Conservation (phyloP, 2,329 filamentous ascomycete genomes). For the Aspergillus sp. region DNA sequence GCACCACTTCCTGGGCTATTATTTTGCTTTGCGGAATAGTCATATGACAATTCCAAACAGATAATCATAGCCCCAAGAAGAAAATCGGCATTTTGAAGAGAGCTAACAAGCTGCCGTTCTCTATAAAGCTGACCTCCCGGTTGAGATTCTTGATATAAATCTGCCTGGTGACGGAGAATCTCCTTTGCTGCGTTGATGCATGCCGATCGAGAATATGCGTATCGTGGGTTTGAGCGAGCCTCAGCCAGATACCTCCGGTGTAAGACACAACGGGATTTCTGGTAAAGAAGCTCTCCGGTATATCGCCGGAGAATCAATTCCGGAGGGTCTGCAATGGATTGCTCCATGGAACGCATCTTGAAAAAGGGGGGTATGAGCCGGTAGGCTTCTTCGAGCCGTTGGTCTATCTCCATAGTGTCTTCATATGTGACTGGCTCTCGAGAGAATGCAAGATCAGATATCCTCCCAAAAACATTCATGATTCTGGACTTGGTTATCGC, state of each 20-base stretch:
- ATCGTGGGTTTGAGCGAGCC: conserved; percentile 28
- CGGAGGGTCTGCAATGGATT: conserved; percentile 45
- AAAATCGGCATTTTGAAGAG: conserved; percentile 57
- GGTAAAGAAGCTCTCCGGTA: conserved; percentile 48
- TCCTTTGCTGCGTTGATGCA: conserved; percentile 46
- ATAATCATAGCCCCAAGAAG: conserved; percentile 59
- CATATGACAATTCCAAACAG: conserved; percentile 41
- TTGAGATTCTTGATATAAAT: conserved; percentile 47
- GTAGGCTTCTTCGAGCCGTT: conserved; percentile 28
- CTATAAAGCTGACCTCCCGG: conserved; percentile 51
- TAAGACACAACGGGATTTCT: conserved; percentile 49
- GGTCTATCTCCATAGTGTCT: conserved; percentile 31
- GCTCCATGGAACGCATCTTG: conserved; percentile 19
- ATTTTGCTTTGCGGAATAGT: conserved; percentile 7
- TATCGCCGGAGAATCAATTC: conserved; percentile 50
- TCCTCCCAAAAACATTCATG: conserved; percentile 32
- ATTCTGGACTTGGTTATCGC: conserved; percentile 32
- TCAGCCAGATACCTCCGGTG: conserved; percentile 50
- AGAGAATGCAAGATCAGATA: conserved; percentile 33
- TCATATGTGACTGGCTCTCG: conserved; percentile 30
- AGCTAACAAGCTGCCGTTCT: conserved; percentile 55
- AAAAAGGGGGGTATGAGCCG: conserved; percentile 17
- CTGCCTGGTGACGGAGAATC: conserved; percentile 46
- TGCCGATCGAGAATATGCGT: conserved; percentile 39
- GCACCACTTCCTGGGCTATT: conserved; percentile 7